These are phyloP conservation scores for Trichosporon sp. DNA, from an alignment of 1,284 basidiomycete species.

Conservation along the genomic window DNA sequence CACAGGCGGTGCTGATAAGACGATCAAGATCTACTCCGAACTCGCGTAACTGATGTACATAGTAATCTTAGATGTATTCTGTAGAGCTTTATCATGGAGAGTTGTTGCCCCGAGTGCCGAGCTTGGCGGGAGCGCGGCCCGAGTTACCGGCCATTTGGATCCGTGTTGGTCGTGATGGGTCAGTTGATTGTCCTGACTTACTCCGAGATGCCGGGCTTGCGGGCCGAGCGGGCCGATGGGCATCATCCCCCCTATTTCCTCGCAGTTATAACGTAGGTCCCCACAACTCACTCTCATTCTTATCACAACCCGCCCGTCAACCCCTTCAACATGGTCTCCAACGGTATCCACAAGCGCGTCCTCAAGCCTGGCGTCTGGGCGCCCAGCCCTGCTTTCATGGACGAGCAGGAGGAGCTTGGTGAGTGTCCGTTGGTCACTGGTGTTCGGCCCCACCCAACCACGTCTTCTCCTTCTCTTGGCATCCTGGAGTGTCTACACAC, in stretches of 20 bases:
- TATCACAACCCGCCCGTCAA: not conserved
- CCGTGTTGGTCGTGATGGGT: not conserved
- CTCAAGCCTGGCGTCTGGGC: slow-evolving; percentile 77
- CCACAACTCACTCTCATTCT: not conserved
- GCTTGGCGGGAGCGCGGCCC: not conserved
- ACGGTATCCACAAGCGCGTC: slow-evolving; percentile 57
- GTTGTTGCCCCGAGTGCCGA: too few species aligned
- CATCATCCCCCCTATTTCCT: not conserved
- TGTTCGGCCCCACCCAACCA: not conserved
- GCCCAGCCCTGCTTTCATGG: slow-evolving; percentile 83
- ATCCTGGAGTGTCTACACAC: not conserved
- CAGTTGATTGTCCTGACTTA: not conserved
- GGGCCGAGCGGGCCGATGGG: slow-evolving; percentile 8
- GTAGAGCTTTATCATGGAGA: not conserved
- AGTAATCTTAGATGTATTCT: slow-evolving; percentile 9
- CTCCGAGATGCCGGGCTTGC: slow-evolving; percentile 12
- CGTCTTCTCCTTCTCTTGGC: not conserved
- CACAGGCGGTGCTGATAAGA: slow-evolving; percentile 97
- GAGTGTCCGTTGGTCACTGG: slow-evolving; percentile 40
- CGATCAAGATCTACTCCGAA: slow-evolving; percentile 70
- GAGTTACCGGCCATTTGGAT: slow-evolving; percentile 2
- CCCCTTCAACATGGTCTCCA: slow-evolving; percentile 26
- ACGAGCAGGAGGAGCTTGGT: slow-evolving; percentile 79
- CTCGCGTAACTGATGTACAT: slow-evolving; percentile 37
- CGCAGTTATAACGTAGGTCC: not conserved